Evolutionary conservation across 768 basidiomycete genomes (phyloP), one percentile per base, ranked within the genome.

Genomic region (Mycena galericulata): DNA sequence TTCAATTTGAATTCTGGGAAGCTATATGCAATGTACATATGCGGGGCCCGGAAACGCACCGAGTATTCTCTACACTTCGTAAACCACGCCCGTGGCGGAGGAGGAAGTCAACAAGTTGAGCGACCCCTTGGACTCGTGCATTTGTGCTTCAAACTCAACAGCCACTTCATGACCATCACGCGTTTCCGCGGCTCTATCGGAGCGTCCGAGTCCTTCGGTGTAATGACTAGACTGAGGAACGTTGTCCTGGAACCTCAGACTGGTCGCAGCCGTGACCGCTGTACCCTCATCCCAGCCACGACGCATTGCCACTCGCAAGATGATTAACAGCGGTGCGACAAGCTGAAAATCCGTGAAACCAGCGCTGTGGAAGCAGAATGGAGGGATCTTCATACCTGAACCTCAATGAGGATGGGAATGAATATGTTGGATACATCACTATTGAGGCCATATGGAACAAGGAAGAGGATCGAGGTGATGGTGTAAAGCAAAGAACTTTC

Each of bases 401-500:
- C 67, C 38, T 63, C 29, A 32, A 69, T 55, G 54, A 69, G 62
- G 10, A 63, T 69, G 7, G 67, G 67, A 34, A 69, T 47, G 62
- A 69, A 69, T 41, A 69, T 50, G 40, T 69, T 69, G 36, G 67
- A 69, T 5, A 69, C 55, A 34, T 51, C 40, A 47, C 62, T 69
- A 22, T 69, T 64, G 55, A 63, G 46, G 55, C 62, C 67, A 30
- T 69, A 69, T 9, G 73, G 47, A 0, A 71, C 74, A 61, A 81
- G 72, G 45, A 80, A 71, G 20, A 79, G 47, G 29, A 80, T 22
- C 3, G 77, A 72, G 24, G 72, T 68, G 29, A 74, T 56, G 1
- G 78, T 73, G 27, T 78, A 80, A 7, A 78, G 62, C 4, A 72
- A 71, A 1, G 80, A 78, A 15, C 77, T 79, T 64, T 83, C 82